Evolutionary conservation across 2,329 filamentous ascomycete species (phyloP), one percentile per base, ranked within the genome.

Genomic region (Arthrobotrys pseudoclavata): DNA sequence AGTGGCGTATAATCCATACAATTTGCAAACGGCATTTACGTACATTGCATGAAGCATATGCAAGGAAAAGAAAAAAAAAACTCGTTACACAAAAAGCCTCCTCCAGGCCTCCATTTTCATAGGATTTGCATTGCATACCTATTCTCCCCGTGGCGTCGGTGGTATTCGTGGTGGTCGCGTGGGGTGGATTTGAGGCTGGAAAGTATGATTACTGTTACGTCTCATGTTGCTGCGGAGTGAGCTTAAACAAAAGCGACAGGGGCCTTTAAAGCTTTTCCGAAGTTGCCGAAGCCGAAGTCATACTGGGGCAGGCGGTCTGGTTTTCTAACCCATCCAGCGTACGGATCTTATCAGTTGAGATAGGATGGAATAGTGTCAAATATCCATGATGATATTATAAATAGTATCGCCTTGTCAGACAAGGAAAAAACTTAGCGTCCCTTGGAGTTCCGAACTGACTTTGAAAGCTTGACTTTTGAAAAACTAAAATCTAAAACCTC

Each of bases 371-470:
- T 22, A 50, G 45, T 64, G 26, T 37, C 47, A 40, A 53, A 40
- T 55, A 55, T 13, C 66, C 22, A 37, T 37, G 12, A 53, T 18
- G n/a, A 53, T 57, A 64, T 68, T 74, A 68, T 61, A 68, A 69
- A 76, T 76, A 64, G 52, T 9, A 40, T 9, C 37, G 12, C 13
- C 37, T 5, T 12, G 37, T 20, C 2, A 45, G 6, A 45, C 42
- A 45, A 40, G 37, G 6, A 45, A 7, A 45, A 20, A 20, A 45
- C n/a, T 13, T 31, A 29, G 22, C 50, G 26, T n/a, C 50, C 71
- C 55, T 60, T 31, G 15, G n/a, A 64, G 64, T 69, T 74, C 69
- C 69, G 69, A 74, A 74, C n/a, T 47, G 31, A 52, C 61, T 68
- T 3, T 34, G 9, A 31, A 57, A 29, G 50, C 52, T 60, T 42